A percentile compares a stretch with the other conserved stretches of the same genome.
Evolutionary conservation across 2,329 filamentous ascomycete genomes (phyloP).

Genomic region (Monosporascus sp.): DNA sequence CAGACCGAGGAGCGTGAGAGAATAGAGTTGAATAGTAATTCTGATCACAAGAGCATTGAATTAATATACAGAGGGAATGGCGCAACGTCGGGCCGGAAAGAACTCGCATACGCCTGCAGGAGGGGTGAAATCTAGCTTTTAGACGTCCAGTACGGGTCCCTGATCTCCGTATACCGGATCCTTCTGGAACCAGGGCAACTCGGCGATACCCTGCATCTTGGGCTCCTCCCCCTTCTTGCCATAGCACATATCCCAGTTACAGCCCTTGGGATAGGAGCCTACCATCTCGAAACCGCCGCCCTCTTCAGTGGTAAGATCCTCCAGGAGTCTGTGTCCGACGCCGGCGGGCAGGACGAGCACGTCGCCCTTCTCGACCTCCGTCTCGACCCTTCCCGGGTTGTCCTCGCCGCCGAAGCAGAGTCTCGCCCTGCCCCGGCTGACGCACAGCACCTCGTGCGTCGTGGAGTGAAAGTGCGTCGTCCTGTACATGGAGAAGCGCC

Average conservation of each 20-base stretch:
- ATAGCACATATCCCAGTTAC: conserved; percentile 69
- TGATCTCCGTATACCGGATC: conserved; percentile 56
- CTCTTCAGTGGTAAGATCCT: conserved; percentile 36
- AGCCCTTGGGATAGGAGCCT: conserved; percentile 55
- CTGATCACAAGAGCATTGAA: too few species aligned
- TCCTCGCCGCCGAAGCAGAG: conserved; percentile 63
- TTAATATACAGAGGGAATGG: too few species aligned
- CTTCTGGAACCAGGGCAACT: conserved; percentile 50
- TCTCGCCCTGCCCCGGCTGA: conserved; percentile 51
- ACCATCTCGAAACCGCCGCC: conserved; percentile 56
- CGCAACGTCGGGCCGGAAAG: too few species aligned
- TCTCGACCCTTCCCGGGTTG: conserved; percentile 53
- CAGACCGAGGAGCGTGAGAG: too few species aligned
- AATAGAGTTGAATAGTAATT: too few species aligned
- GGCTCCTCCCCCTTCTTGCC: conserved; percentile 51
- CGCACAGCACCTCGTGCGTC: conserved; percentile 60
- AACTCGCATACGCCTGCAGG: background rate
- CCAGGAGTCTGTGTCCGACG: conserved; percentile 57
- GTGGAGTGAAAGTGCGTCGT: conserved; percentile 64
- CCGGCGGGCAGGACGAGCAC: conserved; percentile 62
- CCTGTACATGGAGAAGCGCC: conserved; percentile 65
- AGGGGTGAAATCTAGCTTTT: background rate
- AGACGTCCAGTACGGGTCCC: conserved; percentile 44
- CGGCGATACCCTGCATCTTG: conserved; percentile 42
- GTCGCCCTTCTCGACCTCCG: conserved; percentile 52